Evolutionary conservation across 164 flowering plant genomes (phyloP).

Genomic region (Tetracentron sinense): DNA sequence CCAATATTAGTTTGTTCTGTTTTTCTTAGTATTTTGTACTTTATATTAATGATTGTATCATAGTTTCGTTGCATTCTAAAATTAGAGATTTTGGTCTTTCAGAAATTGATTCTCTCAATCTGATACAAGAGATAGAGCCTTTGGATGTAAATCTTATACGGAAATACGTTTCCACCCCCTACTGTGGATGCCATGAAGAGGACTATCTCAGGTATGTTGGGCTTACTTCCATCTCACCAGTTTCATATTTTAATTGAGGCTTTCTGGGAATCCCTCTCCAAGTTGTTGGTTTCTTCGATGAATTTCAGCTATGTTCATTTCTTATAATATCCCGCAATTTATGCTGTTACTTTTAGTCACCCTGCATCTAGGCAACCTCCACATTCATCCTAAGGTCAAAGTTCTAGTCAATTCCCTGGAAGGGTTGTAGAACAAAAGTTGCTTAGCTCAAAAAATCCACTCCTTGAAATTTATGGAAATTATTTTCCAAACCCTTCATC

Average conservation of each 20-base stretch:
- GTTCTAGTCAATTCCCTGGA: too few relatives aligned
- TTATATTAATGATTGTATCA: too few relatives aligned
- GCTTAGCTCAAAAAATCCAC: too few relatives aligned
- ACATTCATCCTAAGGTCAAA: too few relatives aligned
- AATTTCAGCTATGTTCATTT: conserved; percentile 67
- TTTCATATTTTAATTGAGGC: conserved; percentile 81
- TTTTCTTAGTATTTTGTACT: too few relatives aligned
- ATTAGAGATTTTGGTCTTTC: conserved; percentile 15
- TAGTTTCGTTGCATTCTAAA: too few relatives aligned
- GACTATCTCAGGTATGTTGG: conserved; percentile 88
- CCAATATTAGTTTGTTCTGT: too few relatives aligned
- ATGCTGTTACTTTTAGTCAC: not conserved
- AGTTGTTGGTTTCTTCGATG: conserved; percentile 79
- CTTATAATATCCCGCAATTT: not conserved
- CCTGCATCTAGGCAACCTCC: not conserved
- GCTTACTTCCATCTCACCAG: conserved; percentile 76
- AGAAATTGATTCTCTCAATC: conserved; percentile 55
- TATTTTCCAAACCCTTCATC: too few relatives aligned
- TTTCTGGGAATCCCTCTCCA: conserved; percentile 77
- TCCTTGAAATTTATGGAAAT: too few relatives aligned
- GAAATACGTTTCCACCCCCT: conserved; percentile 68
- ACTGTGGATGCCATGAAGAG: conserved; percentile 89
- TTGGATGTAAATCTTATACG: conserved; percentile 76
- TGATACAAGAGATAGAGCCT: conserved; percentile 82
- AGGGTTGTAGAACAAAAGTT: too few relatives aligned